Base-by-base conservation (phyloP, 2,329 filamentous ascomycete genomes). In the Helminthosporium solani region DNA sequence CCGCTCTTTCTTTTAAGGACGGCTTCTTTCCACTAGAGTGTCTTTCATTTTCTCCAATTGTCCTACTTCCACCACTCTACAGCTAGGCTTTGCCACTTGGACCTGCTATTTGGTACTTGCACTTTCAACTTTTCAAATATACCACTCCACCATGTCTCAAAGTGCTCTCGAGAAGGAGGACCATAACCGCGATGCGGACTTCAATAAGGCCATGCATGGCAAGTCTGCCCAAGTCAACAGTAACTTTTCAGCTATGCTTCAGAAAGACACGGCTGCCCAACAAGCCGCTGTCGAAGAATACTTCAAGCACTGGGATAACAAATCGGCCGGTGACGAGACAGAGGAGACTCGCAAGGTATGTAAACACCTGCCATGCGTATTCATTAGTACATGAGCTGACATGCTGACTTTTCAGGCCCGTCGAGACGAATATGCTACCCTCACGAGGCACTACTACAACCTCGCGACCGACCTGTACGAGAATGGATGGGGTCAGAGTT, bases 361-460 rank as follows among this genome's bases (percentile, higher is more conserved):
- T 36, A 14, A 19, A 27, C 21, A 40, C 14, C 28, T 35, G 42
- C 33, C 43, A 9, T 21, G 28, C 16, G 3, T 16, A 14, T 19
- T n/a, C 5, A 14, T 40, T 18, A 36, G 27, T 15, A 35, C 30
- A 19, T 16, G 27, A 40, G 37, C 58, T 69, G 42, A 66, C 54
- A 38, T 19, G 3, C 21, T 28, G 21, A 4, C 19, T 20, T n/a
- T 8, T n/a, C 67, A 90, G 86, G 81, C 87, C 57, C 84, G 90
- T 67, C 84, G 85, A 64, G 86, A 85, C 50, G 88, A 96, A 75
- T 97, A 97, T 72, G 92, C 91, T 42, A 95, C 90, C 28, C 75
- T 97, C 67, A 96, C 92, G 38, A 85, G 88, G 78, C 90, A 96
- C 72, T 96, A 96, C 80, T 96, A 96, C 78, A 95, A 96, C 75